Evolutionary conservation across 768 basidiomycete genomes (phyloP), one percentile per base, ranked within the genome.

Genomic region (Rhodotorula toruloides): DNA sequence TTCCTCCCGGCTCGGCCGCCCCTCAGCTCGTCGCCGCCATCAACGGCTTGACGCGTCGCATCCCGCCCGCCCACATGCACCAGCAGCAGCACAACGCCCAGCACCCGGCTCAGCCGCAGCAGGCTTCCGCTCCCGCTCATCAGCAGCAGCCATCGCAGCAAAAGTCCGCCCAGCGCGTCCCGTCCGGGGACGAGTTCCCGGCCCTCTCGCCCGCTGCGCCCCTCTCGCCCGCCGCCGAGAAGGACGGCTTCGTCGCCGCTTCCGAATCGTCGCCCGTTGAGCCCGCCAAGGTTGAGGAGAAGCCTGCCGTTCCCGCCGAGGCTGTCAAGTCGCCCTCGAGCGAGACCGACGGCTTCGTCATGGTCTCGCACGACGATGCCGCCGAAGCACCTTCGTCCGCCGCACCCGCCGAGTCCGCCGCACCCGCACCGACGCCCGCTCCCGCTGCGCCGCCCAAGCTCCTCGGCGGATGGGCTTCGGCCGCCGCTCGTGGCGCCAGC

Each of bases 21-120:
- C 65, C 69, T 21, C 61, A 65, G 40, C 65, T 71, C 58, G 70
- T 71, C 49, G 70, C 65, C n/a, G 70, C 70, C 6, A 71, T 71
- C 62, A 56, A 71, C 44, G 70, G 65, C 29, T 46, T 71, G 17
- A 71, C 70, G 11, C 65, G 65, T 25, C 61, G 50, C 11, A 66
- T 71, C 54, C 69, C 69, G 21, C 61, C 61, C 16, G 64, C 61
- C n/a, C 34, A 14, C 22, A 16, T 42, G 21, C 13, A 43, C 22
- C 25, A 39, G 53, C 37, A 52, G 32, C 50, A 52, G 50, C 19
- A 46, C 44, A 25, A 25, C 8, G 21, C 44, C 21, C 19, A 46
- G 44, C 50, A 52, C 21, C 16, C 7, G 50, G 19, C 19, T 31
- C 32, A 36, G 50, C 50, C 34, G 50, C 32, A 52, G 34, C 32